Percentiles rank a stretch among this genome's conserved stretches.
Conservation (phyloP, 2,329 filamentous ascomycete species). For the Cladosporium velox region DNA sequence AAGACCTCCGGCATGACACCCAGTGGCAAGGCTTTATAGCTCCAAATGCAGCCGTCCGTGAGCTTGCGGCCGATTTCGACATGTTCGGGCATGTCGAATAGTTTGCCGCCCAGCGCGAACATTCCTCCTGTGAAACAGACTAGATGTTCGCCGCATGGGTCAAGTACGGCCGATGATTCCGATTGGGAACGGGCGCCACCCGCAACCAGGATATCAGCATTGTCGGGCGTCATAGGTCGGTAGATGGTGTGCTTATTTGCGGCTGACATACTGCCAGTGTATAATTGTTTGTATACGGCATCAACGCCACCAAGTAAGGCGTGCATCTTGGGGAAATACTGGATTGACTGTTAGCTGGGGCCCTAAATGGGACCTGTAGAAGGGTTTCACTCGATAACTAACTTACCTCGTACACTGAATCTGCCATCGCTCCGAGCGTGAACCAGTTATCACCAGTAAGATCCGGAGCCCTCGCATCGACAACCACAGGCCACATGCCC, state of each 20-base stretch:
- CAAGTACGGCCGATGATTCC: conserved; percentile 36
- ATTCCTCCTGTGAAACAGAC: conserved; percentile 64
- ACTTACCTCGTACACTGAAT: conserved; percentile 38
- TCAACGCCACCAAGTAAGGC: conserved; percentile 50
- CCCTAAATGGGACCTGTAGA: background rate
- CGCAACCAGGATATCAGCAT: conserved; percentile 50
- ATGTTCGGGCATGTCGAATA: conserved; percentile 58
- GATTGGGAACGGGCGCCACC: conserved; percentile 44
- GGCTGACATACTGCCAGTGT: conserved; percentile 52
- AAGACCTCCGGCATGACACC: conserved; percentile 65
- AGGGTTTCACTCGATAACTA: background rate
- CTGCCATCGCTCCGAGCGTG: conserved; percentile 41
- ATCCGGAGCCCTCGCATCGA: conserved; percentile 44
- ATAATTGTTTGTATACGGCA: conserved; percentile 54
- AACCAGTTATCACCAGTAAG: conserved; percentile 45
- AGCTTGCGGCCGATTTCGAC: conserved; percentile 59
- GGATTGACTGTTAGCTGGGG: background rate
- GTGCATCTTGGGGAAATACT: conserved; percentile 51
- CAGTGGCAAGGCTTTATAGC: conserved; percentile 57
- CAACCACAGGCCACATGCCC: conserved; percentile 51
- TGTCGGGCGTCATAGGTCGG: conserved; percentile 51
- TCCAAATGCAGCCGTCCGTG: conserved; percentile 64
- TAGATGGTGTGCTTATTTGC: conserved; percentile 51
- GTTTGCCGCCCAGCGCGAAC: conserved; percentile 60
- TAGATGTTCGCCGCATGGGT: conserved; percentile 59